phyloP scores from a whole-genome alignment of 768 basidiomycete species.

The Agaricus subrufescens region DNA sequence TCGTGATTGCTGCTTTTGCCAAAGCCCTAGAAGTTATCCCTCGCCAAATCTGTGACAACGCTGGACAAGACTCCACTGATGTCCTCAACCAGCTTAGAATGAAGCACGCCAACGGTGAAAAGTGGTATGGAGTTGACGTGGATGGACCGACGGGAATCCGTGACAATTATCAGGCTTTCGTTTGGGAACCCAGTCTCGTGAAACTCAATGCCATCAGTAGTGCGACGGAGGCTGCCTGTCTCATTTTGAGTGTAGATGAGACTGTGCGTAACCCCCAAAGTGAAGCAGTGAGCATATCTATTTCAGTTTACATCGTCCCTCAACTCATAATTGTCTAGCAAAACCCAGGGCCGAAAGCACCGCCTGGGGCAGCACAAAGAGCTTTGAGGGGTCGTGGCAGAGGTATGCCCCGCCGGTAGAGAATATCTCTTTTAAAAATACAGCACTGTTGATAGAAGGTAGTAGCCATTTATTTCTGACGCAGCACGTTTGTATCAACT shows the following conservation, averaged over 20 bases:
- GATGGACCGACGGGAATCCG: conserved; percentile 85
- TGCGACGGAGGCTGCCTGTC: conserved; percentile 92
- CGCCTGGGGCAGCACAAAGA: conserved; percentile 86
- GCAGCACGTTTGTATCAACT: conserved; percentile 30
- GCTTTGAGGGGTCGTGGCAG: conserved; percentile 85
- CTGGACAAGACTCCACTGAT: conserved; percentile 95
- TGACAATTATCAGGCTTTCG: conserved; percentile 96
- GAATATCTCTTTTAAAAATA: conserved; percentile 1
- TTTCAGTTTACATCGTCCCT: conserved; percentile 15
- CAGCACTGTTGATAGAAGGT: background rate
- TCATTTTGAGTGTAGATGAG: conserved; percentile 96
- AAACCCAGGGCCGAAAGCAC: conserved; percentile 82
- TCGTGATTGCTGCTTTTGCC: conserved; percentile 93
- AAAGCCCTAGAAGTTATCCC: conserved; percentile 98
- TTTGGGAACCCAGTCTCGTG: conserved; percentile 96
- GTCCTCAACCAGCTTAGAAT: conserved; percentile 96
- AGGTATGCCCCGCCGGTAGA: conserved; percentile 70
- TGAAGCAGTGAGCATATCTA: conserved; percentile 62
- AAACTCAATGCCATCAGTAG: conserved; percentile 95
- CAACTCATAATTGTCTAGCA: conserved; percentile 35
- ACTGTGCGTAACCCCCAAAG: conserved; percentile 95
- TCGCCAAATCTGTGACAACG: conserved; percentile 97
- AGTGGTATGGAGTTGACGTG: conserved; percentile 93
- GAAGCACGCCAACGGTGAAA: conserved; percentile 86
- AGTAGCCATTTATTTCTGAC: background rate